Conservation (phyloP, 306 rosid species). For the Styphnolobium japonicum region DNA sequence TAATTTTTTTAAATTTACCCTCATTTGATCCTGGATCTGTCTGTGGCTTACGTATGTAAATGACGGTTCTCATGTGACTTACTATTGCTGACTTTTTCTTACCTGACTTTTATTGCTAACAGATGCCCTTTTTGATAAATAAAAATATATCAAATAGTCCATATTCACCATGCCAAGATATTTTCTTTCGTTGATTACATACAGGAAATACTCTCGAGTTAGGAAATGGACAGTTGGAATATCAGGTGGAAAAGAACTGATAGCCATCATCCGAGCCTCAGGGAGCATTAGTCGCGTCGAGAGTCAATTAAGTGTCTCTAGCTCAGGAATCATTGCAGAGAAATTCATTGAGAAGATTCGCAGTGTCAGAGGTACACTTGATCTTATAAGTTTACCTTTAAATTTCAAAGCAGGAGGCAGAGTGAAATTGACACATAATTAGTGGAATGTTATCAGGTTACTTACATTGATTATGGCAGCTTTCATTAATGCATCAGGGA, state of each 20-base stretch:
- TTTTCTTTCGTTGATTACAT: constrained; percentile 9
- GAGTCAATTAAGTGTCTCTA: constrained; percentile 53
- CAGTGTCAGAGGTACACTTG: constrained; percentile 66
- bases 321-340: constrained; percentile 75
- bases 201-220: constrained; percentile 77
- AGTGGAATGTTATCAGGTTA: neutral
- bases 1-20: neutral
- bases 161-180: neutral
- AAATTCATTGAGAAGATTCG: constrained; percentile 89
- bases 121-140: neutral
- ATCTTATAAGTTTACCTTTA: constrained; percentile 8
- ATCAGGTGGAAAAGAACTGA: constrained; percentile 69
- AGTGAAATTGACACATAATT: neutral
- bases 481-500: constrained; percentile 6
- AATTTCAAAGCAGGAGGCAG: neutral
- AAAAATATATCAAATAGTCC: neutral
- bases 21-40: neutral
- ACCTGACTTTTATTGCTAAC: neutral
- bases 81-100: neutral
- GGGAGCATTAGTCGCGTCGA: constrained; percentile 84
- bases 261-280: constrained; percentile 90
- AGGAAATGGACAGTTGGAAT: constrained; percentile 78
- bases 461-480: constrained; percentile 1
- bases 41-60: constrained; percentile 1
- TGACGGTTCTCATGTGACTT: constrained; percentile 16